Evolutionary conservation across 306 rosid species (phyloP).

Genomic region (Acmispon strigosus): DNA sequence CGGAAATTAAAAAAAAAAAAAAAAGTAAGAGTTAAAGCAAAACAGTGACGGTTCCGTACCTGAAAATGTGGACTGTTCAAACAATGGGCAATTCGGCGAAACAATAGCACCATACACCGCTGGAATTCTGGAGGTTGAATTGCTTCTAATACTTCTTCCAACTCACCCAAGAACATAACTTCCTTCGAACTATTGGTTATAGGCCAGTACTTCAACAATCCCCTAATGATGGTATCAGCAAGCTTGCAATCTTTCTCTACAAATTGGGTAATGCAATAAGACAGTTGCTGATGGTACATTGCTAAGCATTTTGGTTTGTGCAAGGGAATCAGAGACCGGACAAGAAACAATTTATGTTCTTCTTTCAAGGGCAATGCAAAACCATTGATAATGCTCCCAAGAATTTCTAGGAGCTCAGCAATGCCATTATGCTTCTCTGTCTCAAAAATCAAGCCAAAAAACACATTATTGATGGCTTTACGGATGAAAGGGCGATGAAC

Average conservation of each 20-base stretch:
- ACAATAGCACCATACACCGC: constrained; percentile 64
- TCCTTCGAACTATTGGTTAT: constrained; percentile 68
- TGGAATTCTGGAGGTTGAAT: constrained; percentile 65
- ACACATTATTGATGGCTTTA: constrained; percentile 53
- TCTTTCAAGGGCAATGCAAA: constrained; percentile 62
- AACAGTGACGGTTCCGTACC: constrained; percentile 32
- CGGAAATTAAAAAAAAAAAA: not conserved
- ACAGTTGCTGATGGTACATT: constrained; percentile 60
- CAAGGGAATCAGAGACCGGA: constrained; percentile 51
- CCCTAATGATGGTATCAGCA: constrained; percentile 65
- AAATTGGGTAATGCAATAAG: constrained; percentile 61
- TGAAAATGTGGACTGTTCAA: constrained; percentile 65
- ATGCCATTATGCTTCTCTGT: constrained; percentile 67
- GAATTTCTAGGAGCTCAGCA: constrained; percentile 24
- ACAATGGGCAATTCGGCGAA: constrained; percentile 48
- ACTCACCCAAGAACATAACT: constrained; percentile 59
- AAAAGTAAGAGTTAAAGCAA: not conserved
- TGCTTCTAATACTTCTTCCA: constrained; percentile 67
- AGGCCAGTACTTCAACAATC: constrained; percentile 70
- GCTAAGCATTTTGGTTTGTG: constrained; percentile 66
- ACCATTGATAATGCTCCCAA: constrained; percentile 30
- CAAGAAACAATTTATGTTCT: constrained; percentile 65
- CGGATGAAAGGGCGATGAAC: constrained; percentile 63
- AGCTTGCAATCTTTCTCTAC: constrained; percentile 77
- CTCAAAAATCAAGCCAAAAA: constrained; percentile 55